phyloP scores from a whole-genome alignment of 78 protist species.

The Cavenderia fasciculata region DNA sequence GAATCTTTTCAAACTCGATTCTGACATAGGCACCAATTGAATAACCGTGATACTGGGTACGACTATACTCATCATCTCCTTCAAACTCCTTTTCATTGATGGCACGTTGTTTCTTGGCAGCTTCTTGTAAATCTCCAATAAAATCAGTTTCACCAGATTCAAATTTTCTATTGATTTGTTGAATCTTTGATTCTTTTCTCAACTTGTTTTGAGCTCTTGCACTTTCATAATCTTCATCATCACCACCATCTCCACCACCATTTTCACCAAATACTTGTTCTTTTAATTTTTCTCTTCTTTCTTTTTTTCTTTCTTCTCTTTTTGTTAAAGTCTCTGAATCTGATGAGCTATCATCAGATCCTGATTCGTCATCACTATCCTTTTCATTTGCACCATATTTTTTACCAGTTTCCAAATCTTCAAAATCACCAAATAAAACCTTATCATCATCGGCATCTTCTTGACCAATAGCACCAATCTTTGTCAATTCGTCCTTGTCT shows the following conservation, averaged over 20 bases:
- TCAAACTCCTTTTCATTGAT: slow-evolving; percentile 85
- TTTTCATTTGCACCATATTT: neutral
- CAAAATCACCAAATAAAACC: slow-evolving; percentile 88
- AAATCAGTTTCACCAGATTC: slow-evolving; percentile 56
- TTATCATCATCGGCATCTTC: slow-evolving; percentile 54
- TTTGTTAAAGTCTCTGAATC: neutral
- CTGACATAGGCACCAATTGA: slow-evolving; percentile 96
- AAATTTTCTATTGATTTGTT: slow-evolving; percentile 49
- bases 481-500: slow-evolving; percentile 24
- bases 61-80: slow-evolving; percentile 52
- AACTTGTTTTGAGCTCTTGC: slow-evolving; percentile 22
- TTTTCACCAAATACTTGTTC: neutral
- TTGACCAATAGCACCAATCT: slow-evolving; percentile 44
- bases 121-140: slow-evolving; percentile 46
- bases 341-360: neutral
- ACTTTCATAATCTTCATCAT: slow-evolving; percentile 25
- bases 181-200: slow-evolving; percentile 38
- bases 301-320: neutral
- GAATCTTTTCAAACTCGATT: slow-evolving; percentile 90
- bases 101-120: slow-evolving; percentile 36
- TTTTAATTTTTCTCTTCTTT: neutral
- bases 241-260: slow-evolving; percentile 34
- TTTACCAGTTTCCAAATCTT: slow-evolving; percentile 93
- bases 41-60: slow-evolving; percentile 72
- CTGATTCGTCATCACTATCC: neutral